These are phyloP conservation scores for Gyrodon lividus DNA, from an alignment of 768 basidiomycete species.

Conservation along the genomic window DNA sequence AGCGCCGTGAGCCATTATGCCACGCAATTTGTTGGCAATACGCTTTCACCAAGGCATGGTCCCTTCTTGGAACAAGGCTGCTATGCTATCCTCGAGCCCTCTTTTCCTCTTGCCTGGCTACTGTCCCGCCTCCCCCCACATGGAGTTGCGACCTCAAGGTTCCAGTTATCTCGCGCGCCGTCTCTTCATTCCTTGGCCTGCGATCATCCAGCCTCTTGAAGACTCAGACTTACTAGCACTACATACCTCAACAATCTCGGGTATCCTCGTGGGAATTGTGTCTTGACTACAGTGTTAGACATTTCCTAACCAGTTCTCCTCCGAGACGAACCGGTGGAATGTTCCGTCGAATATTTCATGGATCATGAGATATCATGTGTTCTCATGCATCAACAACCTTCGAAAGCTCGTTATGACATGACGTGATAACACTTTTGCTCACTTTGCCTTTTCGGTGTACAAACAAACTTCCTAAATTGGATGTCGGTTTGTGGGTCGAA, in stretches of 20 bases:
- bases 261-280: neutral
- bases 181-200: neutral
- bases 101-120: neutral
- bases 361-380: conserved; percentile 21
- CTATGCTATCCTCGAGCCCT: neutral
- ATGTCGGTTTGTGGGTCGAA: conserved; percentile 24
- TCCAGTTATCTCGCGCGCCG: neutral
- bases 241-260: neutral
- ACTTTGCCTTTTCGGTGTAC: conserved; percentile 20
- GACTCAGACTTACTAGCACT: neutral
- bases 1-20: neutral
- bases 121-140: too few species aligned
- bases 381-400: conserved; percentile 1
- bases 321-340: neutral
- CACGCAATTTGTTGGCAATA: conserved; percentile 1
- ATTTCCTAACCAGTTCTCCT: neutral
- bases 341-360: conserved; percentile 1
- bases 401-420: conserved; percentile 1
- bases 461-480: conserved; percentile 25
- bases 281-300: too few species aligned
- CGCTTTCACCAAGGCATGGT: neutral
- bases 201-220: neutral
- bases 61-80: neutral
- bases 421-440: conserved; percentile 1
- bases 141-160: neutral